Base-by-base conservation (phyloP, 257 asterid genomes). In the Euphrasia confusa region DNA sequence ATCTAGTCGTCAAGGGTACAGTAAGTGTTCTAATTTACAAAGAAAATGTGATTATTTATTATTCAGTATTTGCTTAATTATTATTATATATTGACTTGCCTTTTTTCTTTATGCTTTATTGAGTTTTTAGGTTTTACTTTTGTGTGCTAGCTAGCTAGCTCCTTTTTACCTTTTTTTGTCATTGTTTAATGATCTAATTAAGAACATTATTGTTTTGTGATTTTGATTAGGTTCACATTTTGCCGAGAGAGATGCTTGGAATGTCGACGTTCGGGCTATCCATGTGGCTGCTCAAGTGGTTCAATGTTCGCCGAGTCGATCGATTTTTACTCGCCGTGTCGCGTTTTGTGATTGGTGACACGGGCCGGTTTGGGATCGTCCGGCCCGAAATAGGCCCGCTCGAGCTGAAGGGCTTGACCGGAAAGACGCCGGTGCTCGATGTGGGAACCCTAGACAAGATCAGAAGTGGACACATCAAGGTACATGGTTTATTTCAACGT, bases 401-500 rank as follows among this genome's bases (percentile, higher is more conserved):
- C 5, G 81, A 82, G 82, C 82, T 79, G 0, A 87, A 87, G 73
- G 72, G 58, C 42, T 18, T 70, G 65, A 50, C 75, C 6, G 95
- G 95, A 4, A 84, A 87, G 40, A 86, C 95, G 0, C 95, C 95
- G 3, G 89, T 84, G 1, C 68, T 86, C 64, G 95, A 86, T 17
- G 79, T 81, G n/a, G 95, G 95, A 33, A 86, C 95, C n/a, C 73
- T 84, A 8, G 83, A 76, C 58, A 81, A 80, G 81, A 86, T 86
- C 66, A 81, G 72, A 74, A 77, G 69, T 52, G 95, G 95, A 30
- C 68, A 75, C 63, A 76, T 84, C 72, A 77, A 82, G 90, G 95
- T 87, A 74, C 59, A 53, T 53, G 33, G 24, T 9, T 1, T 2
- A 0, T n/a, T 21, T 8, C 45, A 68, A 42, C 50, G 64, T 42